phyloP scores from a whole-genome alignment of 1,284 basidiomycete genomes.

The Tetrapyrgos nigripes region DNA sequence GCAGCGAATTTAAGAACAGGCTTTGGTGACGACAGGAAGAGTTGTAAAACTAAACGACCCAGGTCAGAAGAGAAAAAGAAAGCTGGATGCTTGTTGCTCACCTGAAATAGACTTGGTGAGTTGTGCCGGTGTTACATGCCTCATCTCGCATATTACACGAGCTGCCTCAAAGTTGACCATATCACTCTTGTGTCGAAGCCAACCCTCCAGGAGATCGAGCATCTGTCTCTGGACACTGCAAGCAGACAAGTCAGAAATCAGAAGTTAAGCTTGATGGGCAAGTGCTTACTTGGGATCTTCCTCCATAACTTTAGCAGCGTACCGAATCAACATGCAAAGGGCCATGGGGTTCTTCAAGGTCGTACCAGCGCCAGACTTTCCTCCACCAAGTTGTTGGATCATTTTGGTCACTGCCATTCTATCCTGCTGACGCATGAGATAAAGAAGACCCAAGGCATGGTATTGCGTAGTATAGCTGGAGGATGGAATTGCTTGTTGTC shows the following conservation, averaged over 20 bases:
- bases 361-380: slow-evolving; percentile 83
- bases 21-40: slow-evolving; percentile 94
- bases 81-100: slow-evolving; percentile 43
- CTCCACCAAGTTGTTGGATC: slow-evolving; percentile 95
- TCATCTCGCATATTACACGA: slow-evolving; percentile 96
- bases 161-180: slow-evolving; percentile 99
- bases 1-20: slow-evolving; percentile 97
- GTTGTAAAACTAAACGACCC: slow-evolving; percentile 74
- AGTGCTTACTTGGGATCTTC: slow-evolving; percentile 92
- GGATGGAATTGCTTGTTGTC: slow-evolving; percentile 83
- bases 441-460: slow-evolving; percentile 94
- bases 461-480: slow-evolving; percentile 97
- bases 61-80: background rate
- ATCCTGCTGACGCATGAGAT: slow-evolving; percentile 96
- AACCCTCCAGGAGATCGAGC: slow-evolving; percentile 93
- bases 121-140: slow-evolving; percentile 78
- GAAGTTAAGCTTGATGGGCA: slow-evolving; percentile 2
- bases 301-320: slow-evolving; percentile 97
- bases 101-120: slow-evolving; percentile 89
- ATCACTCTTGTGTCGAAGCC: slow-evolving; percentile 98
- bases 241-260: slow-evolving; percentile 1
- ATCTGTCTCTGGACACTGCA: slow-evolving; percentile 88
- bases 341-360: slow-evolving; percentile 96
- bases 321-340: slow-evolving; percentile 98
- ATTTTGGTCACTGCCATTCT: slow-evolving; percentile 99